phyloP scores from a whole-genome alignment of 75 land plant genomes.

The Gnetum montanum region DNA sequence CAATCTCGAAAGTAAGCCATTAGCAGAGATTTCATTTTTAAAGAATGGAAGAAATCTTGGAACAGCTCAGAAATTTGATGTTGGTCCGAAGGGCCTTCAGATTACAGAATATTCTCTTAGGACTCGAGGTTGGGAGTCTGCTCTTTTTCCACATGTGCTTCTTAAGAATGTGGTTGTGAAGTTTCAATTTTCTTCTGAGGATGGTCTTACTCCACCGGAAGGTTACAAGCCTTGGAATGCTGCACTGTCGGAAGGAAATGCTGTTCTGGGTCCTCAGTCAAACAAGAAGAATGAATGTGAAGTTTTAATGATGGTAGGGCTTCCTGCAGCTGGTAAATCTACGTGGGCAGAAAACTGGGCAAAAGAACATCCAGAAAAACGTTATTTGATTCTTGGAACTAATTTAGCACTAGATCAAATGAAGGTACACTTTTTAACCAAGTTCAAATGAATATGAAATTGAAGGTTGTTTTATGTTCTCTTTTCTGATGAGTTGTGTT shows the following conservation, averaged over 20 bases:
- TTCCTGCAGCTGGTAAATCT: conserved; percentile 46
- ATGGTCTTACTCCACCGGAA: conserved; percentile 34
- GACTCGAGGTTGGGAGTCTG: conserved; percentile 23
- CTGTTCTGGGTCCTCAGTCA: conserved; percentile 23
- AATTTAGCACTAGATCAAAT: conserved; percentile 48
- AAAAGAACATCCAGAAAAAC: conserved; percentile 40
- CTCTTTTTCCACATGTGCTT: conserved; percentile 41
- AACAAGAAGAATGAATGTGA: conserved; percentile 20
- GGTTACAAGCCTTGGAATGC: conserved; percentile 44
- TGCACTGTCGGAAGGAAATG: conserved; percentile 31
- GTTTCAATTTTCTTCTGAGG: conserved; percentile 29
- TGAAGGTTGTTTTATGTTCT: no score
- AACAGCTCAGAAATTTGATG: conserved; percentile 31
- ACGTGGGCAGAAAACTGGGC: conserved; percentile 51
- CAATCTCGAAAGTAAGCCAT: conserved; percentile 32
- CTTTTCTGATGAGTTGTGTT: not conserved
- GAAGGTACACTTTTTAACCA: conserved; percentile 34
- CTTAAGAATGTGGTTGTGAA: conserved; percentile 45
- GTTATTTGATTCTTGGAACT: conserved; percentile 44
- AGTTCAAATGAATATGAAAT: not conserved
- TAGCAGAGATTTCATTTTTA: conserved; percentile 25
- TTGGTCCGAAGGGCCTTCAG: conserved; percentile 27
- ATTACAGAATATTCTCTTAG: conserved; percentile 12
- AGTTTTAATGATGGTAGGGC: conserved; percentile 50
- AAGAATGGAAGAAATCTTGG: conserved; percentile 50